Base-by-base conservation (phyloP, 2,329 filamentous ascomycete species). In the Emericellopsis cladophorae region DNA sequence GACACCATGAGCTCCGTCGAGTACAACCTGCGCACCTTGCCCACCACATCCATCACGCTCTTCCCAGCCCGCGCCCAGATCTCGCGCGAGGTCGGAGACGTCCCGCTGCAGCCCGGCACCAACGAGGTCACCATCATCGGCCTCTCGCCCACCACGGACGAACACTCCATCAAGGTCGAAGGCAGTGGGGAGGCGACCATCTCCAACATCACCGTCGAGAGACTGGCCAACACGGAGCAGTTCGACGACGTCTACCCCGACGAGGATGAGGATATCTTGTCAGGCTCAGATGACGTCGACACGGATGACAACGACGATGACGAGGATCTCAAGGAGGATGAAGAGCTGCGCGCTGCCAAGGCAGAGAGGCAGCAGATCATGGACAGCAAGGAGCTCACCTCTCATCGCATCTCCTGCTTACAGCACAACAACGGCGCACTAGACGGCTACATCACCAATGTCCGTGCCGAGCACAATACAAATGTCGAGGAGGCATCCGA, bases 11-110 rank as follows among this genome's bases (percentile, higher is more conserved):
- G 66, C 46, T 61, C 60, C 44, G 55, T 71, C 43, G 64, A 73
- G 44, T 78, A 76, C 53, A 65, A 66, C 26, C 55, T 82, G 45
- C 67, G 70, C 35, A 67, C 78, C 38, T 60, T 82, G 24, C 51
- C 61, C 8, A 81, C 79, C 29, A 72, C 72, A 39, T 71, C 70
- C 1, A 77, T 84, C 14, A 77, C 72, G 0, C 65, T 84, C 33
- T 81, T 79, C 44, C 78, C 79, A 0, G 63, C 64, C 2, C 63
- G 71, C 46, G 79, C 79, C 2, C 76, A 79, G 37, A 56, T 83
- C 24, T 65, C 72, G 11, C 68, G 78, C 22, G 73, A 80, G 40
- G 68, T 83, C 51, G 70, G 68, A 43, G 59, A 72, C 46, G 60
- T 81, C 8, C 40, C 43, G 7, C 36, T 44, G 12, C 37, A 74